phyloP scores from a whole-genome alignment of 441 rosid genomes.

The Melastoma candidum region DNA sequence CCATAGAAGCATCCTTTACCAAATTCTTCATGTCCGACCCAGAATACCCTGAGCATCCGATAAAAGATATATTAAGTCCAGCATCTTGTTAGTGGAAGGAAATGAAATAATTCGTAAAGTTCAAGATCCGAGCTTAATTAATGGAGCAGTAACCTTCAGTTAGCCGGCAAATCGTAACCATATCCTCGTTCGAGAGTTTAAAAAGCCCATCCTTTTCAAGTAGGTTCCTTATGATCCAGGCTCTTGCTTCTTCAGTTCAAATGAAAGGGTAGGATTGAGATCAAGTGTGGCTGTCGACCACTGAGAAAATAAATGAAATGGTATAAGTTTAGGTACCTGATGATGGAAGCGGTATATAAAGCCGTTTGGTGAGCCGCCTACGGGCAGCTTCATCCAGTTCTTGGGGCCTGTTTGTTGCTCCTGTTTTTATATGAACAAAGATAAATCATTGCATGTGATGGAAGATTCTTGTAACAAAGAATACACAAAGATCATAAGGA shows the following conservation, averaged over 20 bases:
- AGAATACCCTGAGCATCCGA: conserved; percentile 54
- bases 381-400: conserved; percentile 98
- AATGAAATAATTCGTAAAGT: background rate
- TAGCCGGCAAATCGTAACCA: conserved; percentile 58
- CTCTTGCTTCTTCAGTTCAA: conserved; percentile 71
- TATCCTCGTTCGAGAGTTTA: conserved; percentile 60
- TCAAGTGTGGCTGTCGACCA: background rate
- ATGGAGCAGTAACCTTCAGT: conserved; percentile 46
- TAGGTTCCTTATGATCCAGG: conserved; percentile 77
- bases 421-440: conserved; percentile 24
- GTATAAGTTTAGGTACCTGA: conserved; percentile 37
- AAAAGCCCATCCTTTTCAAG: conserved; percentile 82
- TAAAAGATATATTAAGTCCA: background rate
- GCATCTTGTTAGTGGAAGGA: background rate
- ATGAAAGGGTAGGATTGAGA: conserved; percentile 10
- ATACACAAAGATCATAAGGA: too few species aligned
- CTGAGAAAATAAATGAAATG: conserved; percentile 12
- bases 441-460: background rate
- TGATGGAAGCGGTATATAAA: conserved; percentile 90
- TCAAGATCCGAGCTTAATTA: conserved; percentile 5
- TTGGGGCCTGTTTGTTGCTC: conserved; percentile 97
- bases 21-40: conserved; percentile 98
- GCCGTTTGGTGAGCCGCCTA: conserved; percentile 85
- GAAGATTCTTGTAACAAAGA: too few species aligned
- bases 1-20: conserved; percentile 96